Conservation (phyloP, 768 basidiomycete genomes). For the Boletus sp. region DNA sequence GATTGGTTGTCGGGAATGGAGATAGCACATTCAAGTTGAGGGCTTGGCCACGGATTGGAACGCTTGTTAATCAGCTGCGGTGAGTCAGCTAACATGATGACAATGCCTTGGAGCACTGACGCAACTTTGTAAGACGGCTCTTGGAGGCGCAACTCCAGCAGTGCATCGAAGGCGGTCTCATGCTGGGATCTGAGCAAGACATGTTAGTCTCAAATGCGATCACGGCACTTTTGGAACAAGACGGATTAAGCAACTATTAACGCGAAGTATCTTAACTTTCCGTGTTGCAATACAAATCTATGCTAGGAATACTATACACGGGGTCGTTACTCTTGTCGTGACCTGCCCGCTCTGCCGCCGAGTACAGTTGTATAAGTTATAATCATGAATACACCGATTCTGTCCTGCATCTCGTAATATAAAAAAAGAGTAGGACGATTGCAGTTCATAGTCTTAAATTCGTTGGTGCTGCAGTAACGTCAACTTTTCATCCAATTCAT, state of each 20-base stretch:
- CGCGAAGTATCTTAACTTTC: not conserved
- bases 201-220: constrained; percentile 54
- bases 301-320: constrained; percentile 6
- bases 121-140: constrained; percentile 47
- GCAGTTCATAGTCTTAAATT: too few relatives aligned
- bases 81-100: constrained; percentile 31
- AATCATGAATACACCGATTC: not conserved
- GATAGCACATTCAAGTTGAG: constrained; percentile 58
- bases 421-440: not conserved
- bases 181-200: constrained; percentile 45
- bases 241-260: constrained; percentile 29
- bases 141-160: constrained; percentile 66
- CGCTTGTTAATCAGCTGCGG: constrained; percentile 85
- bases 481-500: constrained; percentile 22
- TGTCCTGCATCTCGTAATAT: not conserved
- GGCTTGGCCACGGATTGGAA: constrained; percentile 89
- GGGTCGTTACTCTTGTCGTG: not conserved
- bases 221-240: constrained; percentile 36
- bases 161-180: constrained; percentile 61
- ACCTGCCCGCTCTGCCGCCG: not conserved
- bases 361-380: constrained; percentile 13
- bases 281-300: constrained; percentile 18
- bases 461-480: constrained; percentile 16
- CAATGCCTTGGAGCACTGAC: not conserved
- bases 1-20: constrained; percentile 58